Evolutionary conservation across 1,284 basidiomycete species (phyloP).

Genomic region (Leccinum solheimii): DNA sequence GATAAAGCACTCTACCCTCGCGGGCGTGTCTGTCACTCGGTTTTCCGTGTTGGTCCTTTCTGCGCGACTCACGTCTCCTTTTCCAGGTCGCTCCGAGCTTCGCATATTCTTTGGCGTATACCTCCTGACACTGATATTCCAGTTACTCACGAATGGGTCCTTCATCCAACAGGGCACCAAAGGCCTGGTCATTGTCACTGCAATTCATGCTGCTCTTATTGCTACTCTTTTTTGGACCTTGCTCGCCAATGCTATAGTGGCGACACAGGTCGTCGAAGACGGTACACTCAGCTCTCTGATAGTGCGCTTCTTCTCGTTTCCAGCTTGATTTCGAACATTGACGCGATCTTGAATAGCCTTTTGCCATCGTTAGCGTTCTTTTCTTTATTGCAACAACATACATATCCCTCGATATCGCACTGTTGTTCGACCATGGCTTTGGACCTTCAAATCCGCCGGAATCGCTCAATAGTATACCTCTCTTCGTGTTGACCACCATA

Average conservation of each 20-base stretch:
- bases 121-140: conserved; percentile 70
- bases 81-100: conserved; percentile 66
- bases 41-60: not conserved
- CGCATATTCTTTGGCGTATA: conserved; percentile 65
- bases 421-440: conserved; percentile 62
- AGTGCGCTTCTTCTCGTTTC: conserved; percentile 43
- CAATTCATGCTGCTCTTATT: conserved; percentile 71
- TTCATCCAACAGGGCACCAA: conserved; percentile 74
- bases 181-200: conserved; percentile 67
- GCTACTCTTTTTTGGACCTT: conserved; percentile 76
- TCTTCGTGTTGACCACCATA: conserved; percentile 79
- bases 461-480: conserved; percentile 59
- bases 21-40: not conserved
- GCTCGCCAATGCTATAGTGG: conserved; percentile 76
- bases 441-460: conserved; percentile 58
- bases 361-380: conserved; percentile 55
- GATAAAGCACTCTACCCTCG: not conserved
- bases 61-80: conserved; percentile 12
- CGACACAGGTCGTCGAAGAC: conserved; percentile 82
- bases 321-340: not conserved
- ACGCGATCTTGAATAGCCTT: conserved; percentile 48
- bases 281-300: conserved; percentile 71
- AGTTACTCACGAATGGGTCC: conserved; percentile 76
- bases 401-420: conserved; percentile 74
- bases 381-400: conserved; percentile 75